Evolutionary conservation across 768 basidiomycete genomes (phyloP).

Genomic region (Pisolithus albus): DNA sequence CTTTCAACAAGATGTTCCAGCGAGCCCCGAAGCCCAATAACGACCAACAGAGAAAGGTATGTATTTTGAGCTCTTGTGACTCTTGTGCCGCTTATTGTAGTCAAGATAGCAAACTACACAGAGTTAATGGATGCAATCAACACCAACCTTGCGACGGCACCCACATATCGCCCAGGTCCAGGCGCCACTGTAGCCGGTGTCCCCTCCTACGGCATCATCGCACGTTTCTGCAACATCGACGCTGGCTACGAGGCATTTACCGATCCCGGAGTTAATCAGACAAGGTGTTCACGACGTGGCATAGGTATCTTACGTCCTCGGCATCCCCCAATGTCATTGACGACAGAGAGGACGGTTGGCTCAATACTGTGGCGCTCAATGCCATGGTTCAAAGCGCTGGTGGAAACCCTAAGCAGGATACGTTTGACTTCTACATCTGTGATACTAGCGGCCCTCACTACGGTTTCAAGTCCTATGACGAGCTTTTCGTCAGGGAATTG

Average conservation of each 20-base stretch:
- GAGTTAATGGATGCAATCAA: background rate
- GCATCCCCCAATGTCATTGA: background rate
- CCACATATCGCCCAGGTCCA: background rate
- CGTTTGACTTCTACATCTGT: conserved; percentile 31
- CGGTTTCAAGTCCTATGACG: conserved; percentile 47
- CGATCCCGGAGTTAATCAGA: conserved; percentile 39
- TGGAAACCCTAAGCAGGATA: conserved; percentile 1
- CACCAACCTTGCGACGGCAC: background rate
- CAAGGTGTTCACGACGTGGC: conserved; percentile 46
- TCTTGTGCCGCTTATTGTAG: background rate
- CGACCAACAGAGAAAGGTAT: conserved; percentile 1
- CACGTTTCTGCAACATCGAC: background rate
- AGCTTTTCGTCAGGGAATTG: conserved; percentile 48
- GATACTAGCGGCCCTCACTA: conserved; percentile 6
- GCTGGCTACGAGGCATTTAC: conserved; percentile 24
- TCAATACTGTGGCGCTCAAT: conserved; percentile 30
- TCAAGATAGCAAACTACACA: background rate
- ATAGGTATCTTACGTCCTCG: conserved; percentile 37
- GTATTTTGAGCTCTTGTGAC: background rate
- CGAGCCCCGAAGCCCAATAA: conserved; percentile 5
- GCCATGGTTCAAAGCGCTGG: conserved; percentile 5
- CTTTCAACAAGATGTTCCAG: conserved; percentile 21
- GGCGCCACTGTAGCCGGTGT: too few relatives aligned
- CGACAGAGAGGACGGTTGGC: conserved; percentile 38
- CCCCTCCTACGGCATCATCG: background rate